A percentile compares a stretch with the other conserved stretches of the same genome.
Evolutionary conservation across 345 rosid genomes (phyloP).

Genomic region (Jatropha curcas): DNA sequence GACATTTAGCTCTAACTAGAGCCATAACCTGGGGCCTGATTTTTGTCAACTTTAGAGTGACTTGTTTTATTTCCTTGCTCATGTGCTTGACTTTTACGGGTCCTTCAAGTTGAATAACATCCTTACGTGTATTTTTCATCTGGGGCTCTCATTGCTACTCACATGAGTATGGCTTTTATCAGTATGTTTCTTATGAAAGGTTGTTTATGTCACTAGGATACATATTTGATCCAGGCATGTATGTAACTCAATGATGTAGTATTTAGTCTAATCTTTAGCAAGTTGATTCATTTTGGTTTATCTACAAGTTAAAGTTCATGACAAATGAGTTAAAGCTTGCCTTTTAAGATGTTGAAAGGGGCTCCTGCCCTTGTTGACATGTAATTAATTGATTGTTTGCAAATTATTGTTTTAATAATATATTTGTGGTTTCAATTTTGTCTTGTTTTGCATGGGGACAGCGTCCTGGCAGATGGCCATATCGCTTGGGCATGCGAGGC

Average conservation of each 20-base stretch:
- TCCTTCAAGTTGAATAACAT: not conserved
- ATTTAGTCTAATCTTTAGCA: not conserved
- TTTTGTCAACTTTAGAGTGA: not conserved
- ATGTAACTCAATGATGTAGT: not conserved
- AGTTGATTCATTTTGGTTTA: not conserved
- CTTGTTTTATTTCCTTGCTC: not conserved
- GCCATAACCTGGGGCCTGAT: not conserved
- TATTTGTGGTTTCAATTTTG: not conserved
- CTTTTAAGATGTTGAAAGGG: not conserved
- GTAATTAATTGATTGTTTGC: not conserved
- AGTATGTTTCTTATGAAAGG: not conserved
- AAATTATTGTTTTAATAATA: not conserved
- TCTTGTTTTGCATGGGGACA: constrained; percentile 29
- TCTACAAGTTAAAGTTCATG: not conserved
- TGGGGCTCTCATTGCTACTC: not conserved
- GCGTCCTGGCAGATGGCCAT: constrained; percentile 97
- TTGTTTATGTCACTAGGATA: not conserved
- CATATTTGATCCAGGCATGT: not conserved
- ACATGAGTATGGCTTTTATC: not conserved
- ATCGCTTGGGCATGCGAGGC: constrained; percentile 99
- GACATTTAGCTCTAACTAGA: not conserved
- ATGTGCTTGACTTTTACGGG: not conserved
- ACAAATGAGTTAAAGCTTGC: not conserved
- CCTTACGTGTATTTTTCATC: not conserved
- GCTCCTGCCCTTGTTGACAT: not conserved